phyloP scores from a whole-genome alignment of 352 stramenopile genomes.

The Peronosclerospora sorghi region DNA sequence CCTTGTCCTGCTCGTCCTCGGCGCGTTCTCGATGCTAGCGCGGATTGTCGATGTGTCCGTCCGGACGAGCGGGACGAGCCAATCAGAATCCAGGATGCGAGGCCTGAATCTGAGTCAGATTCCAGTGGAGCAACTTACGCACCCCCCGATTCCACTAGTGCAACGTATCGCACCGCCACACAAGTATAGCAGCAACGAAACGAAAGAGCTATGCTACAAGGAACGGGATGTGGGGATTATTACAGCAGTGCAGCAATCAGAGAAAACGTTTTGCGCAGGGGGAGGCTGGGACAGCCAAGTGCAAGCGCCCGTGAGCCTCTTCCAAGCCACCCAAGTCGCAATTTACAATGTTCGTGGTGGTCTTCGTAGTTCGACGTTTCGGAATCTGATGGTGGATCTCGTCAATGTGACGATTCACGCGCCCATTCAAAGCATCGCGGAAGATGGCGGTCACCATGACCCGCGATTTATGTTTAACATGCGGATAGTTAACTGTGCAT shows the following conservation, averaged over 20 bases:
- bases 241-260: slow-evolving; percentile 8
- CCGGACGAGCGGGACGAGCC: background rate
- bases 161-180: slow-evolving; percentile 13
- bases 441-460: slow-evolving; percentile 23
- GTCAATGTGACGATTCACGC: slow-evolving; percentile 16
- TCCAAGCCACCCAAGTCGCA: slow-evolving; percentile 22
- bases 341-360: slow-evolving; percentile 19
- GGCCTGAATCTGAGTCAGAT: background rate
- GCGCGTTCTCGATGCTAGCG: slow-evolving; percentile 4
- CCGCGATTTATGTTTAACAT: slow-evolving; percentile 22
- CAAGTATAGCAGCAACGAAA: slow-evolving; percentile 11
- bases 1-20: slow-evolving; percentile 5
- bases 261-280: slow-evolving; percentile 14
- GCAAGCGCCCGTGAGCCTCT: slow-evolving; percentile 1
- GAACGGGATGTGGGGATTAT: slow-evolving; percentile 30
- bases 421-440: slow-evolving; percentile 17
- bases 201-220: slow-evolving; percentile 15
- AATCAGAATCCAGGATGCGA: slow-evolving; percentile 9
- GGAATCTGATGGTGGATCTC: slow-evolving; percentile 44
- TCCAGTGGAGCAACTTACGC: slow-evolving; percentile 1
- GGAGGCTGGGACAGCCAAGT: slow-evolving; percentile 8
- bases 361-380: slow-evolving; percentile 24
- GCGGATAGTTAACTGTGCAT: slow-evolving; percentile 19
- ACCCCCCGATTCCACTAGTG: background rate
- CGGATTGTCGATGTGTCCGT: slow-evolving; percentile 6